Evolutionary conservation across 2,329 filamentous ascomycete species (phyloP).

Genomic region (Phialemonium atrogriseum): DNA sequence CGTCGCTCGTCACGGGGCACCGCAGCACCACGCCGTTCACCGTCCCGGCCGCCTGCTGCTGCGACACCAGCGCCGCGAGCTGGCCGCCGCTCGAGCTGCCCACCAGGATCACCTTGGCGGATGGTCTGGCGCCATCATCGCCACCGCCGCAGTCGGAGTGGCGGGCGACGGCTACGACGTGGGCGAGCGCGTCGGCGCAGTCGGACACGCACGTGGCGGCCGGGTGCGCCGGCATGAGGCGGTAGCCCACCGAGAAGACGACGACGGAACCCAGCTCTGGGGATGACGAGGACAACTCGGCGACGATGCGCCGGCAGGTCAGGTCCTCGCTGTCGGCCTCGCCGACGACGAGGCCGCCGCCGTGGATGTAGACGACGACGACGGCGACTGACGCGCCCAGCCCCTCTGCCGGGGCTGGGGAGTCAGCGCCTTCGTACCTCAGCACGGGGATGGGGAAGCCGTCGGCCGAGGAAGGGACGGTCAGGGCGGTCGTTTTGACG

Average conservation of each 20-base stretch:
- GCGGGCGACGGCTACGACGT: constrained; percentile 9
- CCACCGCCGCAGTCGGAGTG: constrained; percentile 4
- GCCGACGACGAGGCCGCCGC: constrained; percentile 37
- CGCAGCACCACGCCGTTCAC: constrained; percentile 35
- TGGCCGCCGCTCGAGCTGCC: constrained; percentile 42
- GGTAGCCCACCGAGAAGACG: constrained; percentile 38
- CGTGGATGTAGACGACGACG: constrained; percentile 37
- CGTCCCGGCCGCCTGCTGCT: constrained; percentile 16
- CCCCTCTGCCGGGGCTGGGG: background rate
- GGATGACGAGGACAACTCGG: too few species aligned
- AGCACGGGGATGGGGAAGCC: constrained; percentile 26
- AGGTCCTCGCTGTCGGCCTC: constrained; percentile 41
- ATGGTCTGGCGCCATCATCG: too few species aligned
- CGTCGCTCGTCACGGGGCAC: constrained; percentile 39
- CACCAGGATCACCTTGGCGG: constrained; percentile 23
- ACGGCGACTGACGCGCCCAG: constrained; percentile 9
- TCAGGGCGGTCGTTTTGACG: constrained; percentile 19
- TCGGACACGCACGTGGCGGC: constrained; percentile 33
- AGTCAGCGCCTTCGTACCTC: constrained; percentile 16
- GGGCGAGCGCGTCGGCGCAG: constrained; percentile 26
- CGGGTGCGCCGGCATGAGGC: constrained; percentile 31
- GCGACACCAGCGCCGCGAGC: constrained; percentile 34
- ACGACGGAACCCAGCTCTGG: constrained; percentile 14
- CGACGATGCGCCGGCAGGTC: constrained; percentile 32
- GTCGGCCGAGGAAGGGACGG: constrained; percentile 24